These are phyloP conservation scores for Eimeria brunetti DNA, from an alignment of 169 alveolate species.

Conservation along the genomic window DNA sequence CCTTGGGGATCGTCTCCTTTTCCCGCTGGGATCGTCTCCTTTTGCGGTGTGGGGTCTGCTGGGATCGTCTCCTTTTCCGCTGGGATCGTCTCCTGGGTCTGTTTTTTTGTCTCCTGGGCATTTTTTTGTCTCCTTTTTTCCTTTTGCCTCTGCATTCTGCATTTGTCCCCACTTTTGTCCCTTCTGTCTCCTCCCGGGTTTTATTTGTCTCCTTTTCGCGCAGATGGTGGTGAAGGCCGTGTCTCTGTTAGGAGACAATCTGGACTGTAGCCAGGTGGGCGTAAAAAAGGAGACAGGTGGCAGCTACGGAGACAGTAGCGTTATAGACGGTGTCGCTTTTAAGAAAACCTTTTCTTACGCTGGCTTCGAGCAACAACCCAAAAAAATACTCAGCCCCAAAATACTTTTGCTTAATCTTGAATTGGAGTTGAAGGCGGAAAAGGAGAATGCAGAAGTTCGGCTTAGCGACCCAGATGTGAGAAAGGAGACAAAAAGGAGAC, in stretches of 20 bases:
- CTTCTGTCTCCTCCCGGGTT: no score
- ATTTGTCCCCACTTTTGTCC: background rate
- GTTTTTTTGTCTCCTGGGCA: background rate
- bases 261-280: conserved; percentile 96
- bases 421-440: conserved; percentile 98
- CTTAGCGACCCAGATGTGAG: conserved; percentile 90
- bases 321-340: conserved; percentile 98
- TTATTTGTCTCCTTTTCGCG: background rate
- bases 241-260: conserved; percentile 93
- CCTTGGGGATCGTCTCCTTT: no score
- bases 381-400: conserved; percentile 95
- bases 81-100: no score
- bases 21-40: no score
- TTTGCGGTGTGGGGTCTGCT: no score
- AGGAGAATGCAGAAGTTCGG: conserved; percentile 99
- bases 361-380: conserved; percentile 99
- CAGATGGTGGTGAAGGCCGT: conserved; percentile 97
- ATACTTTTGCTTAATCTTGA: conserved; percentile 96
- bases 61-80: no score
- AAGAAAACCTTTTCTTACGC: conserved; percentile 99
- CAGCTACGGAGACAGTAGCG: conserved; percentile 93
- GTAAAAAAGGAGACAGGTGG: conserved; percentile 99
- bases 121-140: conserved; percentile 20
- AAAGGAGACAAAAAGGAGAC: no score
- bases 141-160: no score